Evolutionary conservation across 495 filamentous ascomycete species (phyloP).

Genomic region (Collariella sp.): DNA sequence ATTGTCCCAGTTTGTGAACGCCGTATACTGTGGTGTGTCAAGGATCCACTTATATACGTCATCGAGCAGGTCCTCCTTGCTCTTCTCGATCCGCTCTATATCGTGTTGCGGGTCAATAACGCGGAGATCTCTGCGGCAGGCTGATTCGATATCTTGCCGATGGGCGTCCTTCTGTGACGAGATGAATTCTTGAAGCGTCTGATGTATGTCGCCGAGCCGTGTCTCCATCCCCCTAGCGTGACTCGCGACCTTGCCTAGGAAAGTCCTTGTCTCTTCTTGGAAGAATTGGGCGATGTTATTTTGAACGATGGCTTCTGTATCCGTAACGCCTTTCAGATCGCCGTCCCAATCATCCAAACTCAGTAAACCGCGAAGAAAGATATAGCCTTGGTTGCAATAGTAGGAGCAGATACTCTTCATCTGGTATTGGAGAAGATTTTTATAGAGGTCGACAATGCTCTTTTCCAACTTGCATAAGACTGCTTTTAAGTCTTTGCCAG

Average conservation of each 20-base stretch:
- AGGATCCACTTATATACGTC: slow-evolving; percentile 43
- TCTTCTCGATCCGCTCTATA: too few relatives aligned
- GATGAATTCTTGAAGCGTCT: neutral
- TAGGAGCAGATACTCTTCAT: too few relatives aligned
- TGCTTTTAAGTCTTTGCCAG: too few relatives aligned
- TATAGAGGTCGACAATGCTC: neutral
- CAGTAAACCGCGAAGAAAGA: too few relatives aligned
- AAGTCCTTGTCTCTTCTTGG: neutral
- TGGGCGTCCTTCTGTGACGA: neutral
- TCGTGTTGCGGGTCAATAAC: too few relatives aligned
- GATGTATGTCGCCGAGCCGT: too few relatives aligned
- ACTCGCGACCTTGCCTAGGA: neutral
- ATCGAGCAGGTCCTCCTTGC: too few relatives aligned
- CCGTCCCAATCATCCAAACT: too few relatives aligned
- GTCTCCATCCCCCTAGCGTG: neutral
- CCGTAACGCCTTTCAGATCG: too few relatives aligned
- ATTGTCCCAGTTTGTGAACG: slow-evolving; percentile 26
- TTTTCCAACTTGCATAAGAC: too few relatives aligned
- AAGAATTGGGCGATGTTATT: neutral
- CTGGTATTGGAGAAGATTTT: neutral
- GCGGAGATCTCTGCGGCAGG: slow-evolving; percentile 20
- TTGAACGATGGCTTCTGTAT: neutral
- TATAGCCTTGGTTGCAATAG: too few relatives aligned
- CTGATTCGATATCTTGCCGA: neutral
- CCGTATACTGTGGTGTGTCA: slow-evolving; percentile 25